phyloP scores from a whole-genome alignment of 176 grass and related monocot genomes.

The Calamus simplicifolius region DNA sequence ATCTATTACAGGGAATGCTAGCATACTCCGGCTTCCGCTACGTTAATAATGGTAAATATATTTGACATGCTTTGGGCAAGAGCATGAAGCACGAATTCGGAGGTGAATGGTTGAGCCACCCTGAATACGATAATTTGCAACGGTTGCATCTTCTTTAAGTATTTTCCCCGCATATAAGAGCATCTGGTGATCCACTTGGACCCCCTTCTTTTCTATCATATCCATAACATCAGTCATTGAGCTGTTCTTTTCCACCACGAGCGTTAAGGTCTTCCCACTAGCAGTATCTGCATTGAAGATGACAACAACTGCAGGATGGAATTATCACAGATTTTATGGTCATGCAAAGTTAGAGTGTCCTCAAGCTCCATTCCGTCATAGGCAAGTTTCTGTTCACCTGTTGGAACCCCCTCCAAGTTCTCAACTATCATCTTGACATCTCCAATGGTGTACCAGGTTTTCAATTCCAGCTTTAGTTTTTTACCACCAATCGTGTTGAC shows the following conservation, averaged over 20 bases:
- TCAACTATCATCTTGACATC: constrained; percentile 22
- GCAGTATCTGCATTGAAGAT: background rate
- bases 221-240: background rate
- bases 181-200: background rate
- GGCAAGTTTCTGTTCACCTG: constrained; percentile 1
- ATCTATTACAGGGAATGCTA: too few relatives aligned
- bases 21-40: too few relatives aligned
- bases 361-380: constrained; percentile 3
- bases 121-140: background rate
- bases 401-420: constrained; percentile 1
- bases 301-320: background rate
- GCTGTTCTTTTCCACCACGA: constrained; percentile 3
- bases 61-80: too few relatives aligned
- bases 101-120: constrained; percentile 1
- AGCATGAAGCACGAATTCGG: too few relatives aligned
- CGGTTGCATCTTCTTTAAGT: background rate
- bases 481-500: background rate
- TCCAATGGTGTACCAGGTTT: constrained; percentile 18
- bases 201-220: background rate
- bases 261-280: constrained; percentile 2
- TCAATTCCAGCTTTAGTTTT: constrained; percentile 6
- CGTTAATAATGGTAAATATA: too few relatives aligned
- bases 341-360: constrained; percentile 6
- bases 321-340: constrained; percentile 10
- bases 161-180: background rate